Conservation (phyloP, 2,329 filamentous ascomycete species). For the Ilyonectria robusta region DNA sequence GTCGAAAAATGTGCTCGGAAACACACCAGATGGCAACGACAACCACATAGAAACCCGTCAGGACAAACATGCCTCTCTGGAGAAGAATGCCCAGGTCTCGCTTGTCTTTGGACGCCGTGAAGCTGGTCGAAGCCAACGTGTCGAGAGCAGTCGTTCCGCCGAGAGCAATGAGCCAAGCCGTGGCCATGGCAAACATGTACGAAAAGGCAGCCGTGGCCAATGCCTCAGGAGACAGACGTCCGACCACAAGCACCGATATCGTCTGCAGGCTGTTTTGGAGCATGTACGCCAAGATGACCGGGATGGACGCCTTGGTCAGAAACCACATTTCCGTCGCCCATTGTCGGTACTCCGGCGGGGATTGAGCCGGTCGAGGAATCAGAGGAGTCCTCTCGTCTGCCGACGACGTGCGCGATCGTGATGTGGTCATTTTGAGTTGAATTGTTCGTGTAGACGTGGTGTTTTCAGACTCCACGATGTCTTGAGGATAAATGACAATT, state of each 20-base stretch:
- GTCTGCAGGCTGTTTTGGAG: slow-evolving; percentile 91
- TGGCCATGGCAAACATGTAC: slow-evolving; percentile 95
- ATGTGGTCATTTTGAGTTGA: neutral
- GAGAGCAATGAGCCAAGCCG: slow-evolving; percentile 87
- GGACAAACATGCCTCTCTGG: slow-evolving; percentile 81
- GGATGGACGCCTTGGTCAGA: slow-evolving; percentile 77
- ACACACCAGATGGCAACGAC: slow-evolving; percentile 82
- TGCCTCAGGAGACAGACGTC: slow-evolving; percentile 83
- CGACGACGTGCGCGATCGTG: neutral
- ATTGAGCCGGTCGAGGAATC: neutral
- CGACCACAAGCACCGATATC: slow-evolving; percentile 84
- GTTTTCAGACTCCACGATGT: no score
- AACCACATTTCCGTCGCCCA: slow-evolving; percentile 54
- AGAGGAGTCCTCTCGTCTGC: slow-evolving; percentile 42
- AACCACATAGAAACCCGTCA: slow-evolving; percentile 80
- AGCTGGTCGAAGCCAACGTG: slow-evolving; percentile 85
- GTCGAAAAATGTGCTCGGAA: slow-evolving; percentile 80
- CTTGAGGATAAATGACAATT: no score
- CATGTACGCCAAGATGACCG: slow-evolving; percentile 87
- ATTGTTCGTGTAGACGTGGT: no score
- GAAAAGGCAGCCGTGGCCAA: slow-evolving; percentile 87
- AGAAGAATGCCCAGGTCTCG: slow-evolving; percentile 84
- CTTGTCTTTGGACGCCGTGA: slow-evolving; percentile 84
- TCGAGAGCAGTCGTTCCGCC: slow-evolving; percentile 90
- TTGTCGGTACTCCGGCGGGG: slow-evolving; percentile 12